Percentiles rank a stretch among this genome's conserved stretches.
Conservation (phyloP, 2,329 filamentous ascomycete genomes). For the Diplocarpon rosae region DNA sequence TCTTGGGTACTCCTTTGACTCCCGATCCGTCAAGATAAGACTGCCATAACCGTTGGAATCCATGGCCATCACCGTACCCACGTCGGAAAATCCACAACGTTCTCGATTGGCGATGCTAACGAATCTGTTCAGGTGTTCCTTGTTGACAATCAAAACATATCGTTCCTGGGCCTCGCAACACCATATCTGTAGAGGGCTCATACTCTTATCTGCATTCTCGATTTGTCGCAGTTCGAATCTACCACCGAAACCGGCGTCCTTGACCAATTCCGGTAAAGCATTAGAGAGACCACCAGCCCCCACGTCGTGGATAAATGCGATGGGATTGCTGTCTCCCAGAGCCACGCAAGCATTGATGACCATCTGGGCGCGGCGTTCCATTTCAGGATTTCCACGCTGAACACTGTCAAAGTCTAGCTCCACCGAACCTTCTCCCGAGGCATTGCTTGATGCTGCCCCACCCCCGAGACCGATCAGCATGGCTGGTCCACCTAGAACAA, state of each 20-base stretch:
- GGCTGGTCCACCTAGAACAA: conserved; percentile 88
- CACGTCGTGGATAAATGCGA: conserved; percentile 95
- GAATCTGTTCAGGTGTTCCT: conserved; percentile 69
- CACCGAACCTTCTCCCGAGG: conserved; percentile 77
- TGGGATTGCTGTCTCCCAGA: conserved; percentile 75
- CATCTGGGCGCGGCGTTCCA: conserved; percentile 91
- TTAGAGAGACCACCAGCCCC: conserved; percentile 80
- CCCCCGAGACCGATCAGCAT: conserved; percentile 97
- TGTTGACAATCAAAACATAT: conserved; percentile 83
- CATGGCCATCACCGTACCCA: conserved; percentile 61
- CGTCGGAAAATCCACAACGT: conserved; percentile 84
- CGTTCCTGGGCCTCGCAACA: conserved; percentile 95
- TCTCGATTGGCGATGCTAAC: conserved; percentile 63
- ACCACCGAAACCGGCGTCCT: conserved; percentile 84
- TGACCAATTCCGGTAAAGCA: conserved; percentile 79
- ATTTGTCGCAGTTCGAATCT: conserved; percentile 91
- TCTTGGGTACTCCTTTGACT: conserved; percentile 60
- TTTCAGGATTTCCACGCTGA: conserved; percentile 92
- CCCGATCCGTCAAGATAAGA: conserved; percentile 71
- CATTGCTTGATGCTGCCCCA: conserved; percentile 84
- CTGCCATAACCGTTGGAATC: conserved; percentile 54
- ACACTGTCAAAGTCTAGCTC: conserved; percentile 96
- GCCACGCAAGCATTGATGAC: conserved; percentile 92
- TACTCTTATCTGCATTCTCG: conserved; percentile 77
- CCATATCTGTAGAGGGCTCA: conserved; percentile 97